Base-by-base conservation (phyloP, 495 filamentous ascomycete species). In the Tuber umbilicatum region DNA sequence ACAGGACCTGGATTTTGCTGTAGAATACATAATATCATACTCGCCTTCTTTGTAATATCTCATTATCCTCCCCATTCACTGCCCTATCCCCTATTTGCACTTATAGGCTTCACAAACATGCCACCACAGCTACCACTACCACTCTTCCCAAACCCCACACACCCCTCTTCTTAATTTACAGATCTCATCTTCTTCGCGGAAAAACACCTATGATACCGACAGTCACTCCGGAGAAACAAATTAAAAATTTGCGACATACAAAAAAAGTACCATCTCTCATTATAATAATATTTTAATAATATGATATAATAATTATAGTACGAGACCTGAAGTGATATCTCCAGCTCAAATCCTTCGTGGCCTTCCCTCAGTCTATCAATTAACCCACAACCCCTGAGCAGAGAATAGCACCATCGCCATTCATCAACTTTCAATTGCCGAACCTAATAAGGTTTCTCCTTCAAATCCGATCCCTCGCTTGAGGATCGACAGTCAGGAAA, bases 1-100 rank as follows among this genome's bases (percentile, higher is more conserved):
- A 9, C 70, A 27, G 47, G 40, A 42, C 70, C 23, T 55, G 68
- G 42, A 55, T 72, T 73, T 71, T 72, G 74, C 55, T 35, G n/a
- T n/a, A n/a, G n/a, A n/a, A n/a, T n/a, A n/a, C n/a, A n/a, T n/a
- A n/a, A n/a, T n/a, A n/a, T n/a, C n/a, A n/a, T n/a, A 7, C 55
- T 27, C 27, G 35, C 55, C 55, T 2, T 35, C 27, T 35, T 27
- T 55, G 47, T 55, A 55, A 55, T 27, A 55, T 55, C 47, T 27
- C 47, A 55, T 14, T 55, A 27, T 27, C 47, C 27, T 14, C 47
- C 27, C 4, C 47, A 10, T 14, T 23, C 47, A 55, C n/a, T 50
- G 12, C n/a, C 47, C 23, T 55, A 55, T n/a, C 47, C 23, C 47
- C 47, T 2, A 55, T 27, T 55, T 64, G 27, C 55, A 1, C 27